Evolutionary conservation across 2,329 filamentous ascomycete genomes (phyloP).

Genomic region (Calonectria crousiana): DNA sequence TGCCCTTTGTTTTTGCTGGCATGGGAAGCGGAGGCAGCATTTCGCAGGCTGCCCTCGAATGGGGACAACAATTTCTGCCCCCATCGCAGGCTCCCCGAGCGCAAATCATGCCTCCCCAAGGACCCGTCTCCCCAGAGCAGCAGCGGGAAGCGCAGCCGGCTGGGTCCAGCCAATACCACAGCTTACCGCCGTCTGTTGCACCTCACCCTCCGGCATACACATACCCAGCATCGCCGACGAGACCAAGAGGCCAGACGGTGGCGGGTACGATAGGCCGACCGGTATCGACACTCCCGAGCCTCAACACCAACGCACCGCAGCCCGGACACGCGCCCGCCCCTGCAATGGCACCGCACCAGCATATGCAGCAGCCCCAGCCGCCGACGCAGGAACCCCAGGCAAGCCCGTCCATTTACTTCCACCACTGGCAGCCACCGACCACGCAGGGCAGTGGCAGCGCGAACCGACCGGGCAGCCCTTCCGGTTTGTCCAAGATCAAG

Average conservation of each 20-base stretch:
- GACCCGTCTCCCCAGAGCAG: conserved; percentile 65
- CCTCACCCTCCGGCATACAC: conserved; percentile 56
- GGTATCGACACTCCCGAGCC: conserved; percentile 55
- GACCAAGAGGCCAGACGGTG: conserved; percentile 64
- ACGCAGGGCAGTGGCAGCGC: conserved; percentile 70
- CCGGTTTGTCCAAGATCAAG: conserved; percentile 75
- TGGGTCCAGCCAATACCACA: conserved; percentile 56
- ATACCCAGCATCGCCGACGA: conserved; percentile 64
- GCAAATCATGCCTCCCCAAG: conserved; percentile 64
- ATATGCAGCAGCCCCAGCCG: conserved; percentile 66
- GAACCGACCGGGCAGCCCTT: conserved; percentile 78
- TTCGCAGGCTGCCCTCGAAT: conserved; percentile 73
- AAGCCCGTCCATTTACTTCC: conserved; percentile 86
- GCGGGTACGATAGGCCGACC: conserved; percentile 55
- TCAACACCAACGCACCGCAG: conserved; percentile 60
- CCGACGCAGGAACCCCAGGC: conserved; percentile 68
- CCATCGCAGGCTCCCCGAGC: conserved; percentile 61
- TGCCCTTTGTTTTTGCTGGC: conserved; percentile 80
- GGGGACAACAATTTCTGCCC: conserved; percentile 75
- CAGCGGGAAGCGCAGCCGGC: conserved; percentile 64
- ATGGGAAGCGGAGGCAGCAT: conserved; percentile 72
- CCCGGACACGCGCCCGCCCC: conserved; percentile 42
- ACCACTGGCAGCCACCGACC: conserved; percentile 90
- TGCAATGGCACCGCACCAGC: conserved; percentile 57
- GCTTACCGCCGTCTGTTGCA: conserved; percentile 49